These are phyloP conservation scores for Juncus effusus DNA, from an alignment of 176 grass and related monocot genomes.

Conservation along the genomic window DNA sequence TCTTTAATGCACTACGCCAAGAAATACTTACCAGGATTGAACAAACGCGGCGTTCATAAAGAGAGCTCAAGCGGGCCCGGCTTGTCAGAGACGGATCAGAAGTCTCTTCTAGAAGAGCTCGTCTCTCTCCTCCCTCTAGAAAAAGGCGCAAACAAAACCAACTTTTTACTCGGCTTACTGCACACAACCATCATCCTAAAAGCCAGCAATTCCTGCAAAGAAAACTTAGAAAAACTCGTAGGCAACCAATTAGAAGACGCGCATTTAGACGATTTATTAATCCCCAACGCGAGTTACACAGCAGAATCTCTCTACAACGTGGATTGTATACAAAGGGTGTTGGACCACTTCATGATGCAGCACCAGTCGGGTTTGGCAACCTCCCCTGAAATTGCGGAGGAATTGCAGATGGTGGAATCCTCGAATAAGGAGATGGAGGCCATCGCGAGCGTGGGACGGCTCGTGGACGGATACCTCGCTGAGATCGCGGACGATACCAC, in stretches of 20 bases:
- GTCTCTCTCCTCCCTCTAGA: constrained; percentile 54
- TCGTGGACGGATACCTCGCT: constrained; percentile 54
- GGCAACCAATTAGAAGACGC: constrained; percentile 67
- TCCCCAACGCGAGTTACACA: constrained; percentile 51
- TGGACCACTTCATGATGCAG: constrained; percentile 53
- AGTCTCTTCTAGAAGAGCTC: constrained; percentile 55
- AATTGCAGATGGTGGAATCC: constrained; percentile 9
- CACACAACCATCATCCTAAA: constrained; percentile 53
- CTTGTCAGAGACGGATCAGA: constrained; percentile 55
- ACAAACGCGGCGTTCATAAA: constrained; percentile 15
- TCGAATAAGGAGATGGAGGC: constrained; percentile 35
- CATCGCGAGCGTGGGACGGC: constrained; percentile 40
- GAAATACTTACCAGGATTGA: constrained; percentile 55
- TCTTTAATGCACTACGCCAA: constrained; percentile 70
- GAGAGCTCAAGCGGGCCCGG: constrained; percentile 25
- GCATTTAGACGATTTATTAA: constrained; percentile 60
- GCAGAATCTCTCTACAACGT: constrained; percentile 71
- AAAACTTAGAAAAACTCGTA: constrained; percentile 51
- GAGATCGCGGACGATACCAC: constrained; percentile 65
- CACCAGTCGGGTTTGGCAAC: constrained; percentile 25
- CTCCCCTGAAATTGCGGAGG: constrained; percentile 56
- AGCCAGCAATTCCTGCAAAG: constrained; percentile 50
- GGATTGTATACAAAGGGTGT: constrained; percentile 72
- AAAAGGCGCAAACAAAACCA: constrained; percentile 42
- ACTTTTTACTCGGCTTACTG: constrained; percentile 57